Percentiles rank a stretch among this genome's conserved stretches.
phyloP scores from a whole-genome alignment of 192 early-diverging fungal species.

The Endogone sp. region DNA sequence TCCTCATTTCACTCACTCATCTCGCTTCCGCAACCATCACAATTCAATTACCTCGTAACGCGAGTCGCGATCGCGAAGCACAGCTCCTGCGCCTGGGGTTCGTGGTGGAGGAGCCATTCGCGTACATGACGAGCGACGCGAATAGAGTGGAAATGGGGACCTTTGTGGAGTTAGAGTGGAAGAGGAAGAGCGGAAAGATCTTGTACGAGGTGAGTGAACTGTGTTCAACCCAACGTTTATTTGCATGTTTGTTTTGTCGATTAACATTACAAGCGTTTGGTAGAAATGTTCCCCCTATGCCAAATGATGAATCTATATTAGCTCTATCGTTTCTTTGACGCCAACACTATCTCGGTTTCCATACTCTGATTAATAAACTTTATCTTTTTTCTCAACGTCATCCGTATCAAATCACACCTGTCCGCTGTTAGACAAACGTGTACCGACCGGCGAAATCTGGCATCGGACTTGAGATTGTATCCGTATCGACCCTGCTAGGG shows the following conservation, averaged over 20 bases:
- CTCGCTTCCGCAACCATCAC: background rate
- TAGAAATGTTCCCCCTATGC: background rate
- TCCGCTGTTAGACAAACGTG: background rate
- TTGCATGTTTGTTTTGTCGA: too few species aligned
- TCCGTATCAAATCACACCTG: too few species aligned
- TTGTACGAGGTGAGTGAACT: constrained; percentile 24
- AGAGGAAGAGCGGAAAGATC: constrained; percentile 43
- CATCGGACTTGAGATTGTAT: background rate
- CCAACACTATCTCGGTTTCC: too few species aligned
- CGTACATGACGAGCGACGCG: constrained; percentile 14
- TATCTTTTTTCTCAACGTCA: too few species aligned
- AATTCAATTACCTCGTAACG: background rate
- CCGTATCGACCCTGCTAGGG: background rate
- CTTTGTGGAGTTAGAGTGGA: constrained; percentile 34
- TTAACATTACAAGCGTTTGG: background rate
- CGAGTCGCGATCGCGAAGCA: background rate
- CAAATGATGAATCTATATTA: background rate
- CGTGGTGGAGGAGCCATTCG: constrained; percentile 28
- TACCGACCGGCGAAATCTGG: background rate
- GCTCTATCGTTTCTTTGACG: too few species aligned
- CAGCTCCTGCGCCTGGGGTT: constrained; percentile 6
- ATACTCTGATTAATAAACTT: too few species aligned
- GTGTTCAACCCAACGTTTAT: background rate
- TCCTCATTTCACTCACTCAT: background rate
- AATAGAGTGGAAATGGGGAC: constrained; percentile 23